Evolutionary conservation across 805 yeast genomes (phyloP), one percentile per base, ranked within the genome.

Genomic region (Lachancea kluyveri): DNA sequence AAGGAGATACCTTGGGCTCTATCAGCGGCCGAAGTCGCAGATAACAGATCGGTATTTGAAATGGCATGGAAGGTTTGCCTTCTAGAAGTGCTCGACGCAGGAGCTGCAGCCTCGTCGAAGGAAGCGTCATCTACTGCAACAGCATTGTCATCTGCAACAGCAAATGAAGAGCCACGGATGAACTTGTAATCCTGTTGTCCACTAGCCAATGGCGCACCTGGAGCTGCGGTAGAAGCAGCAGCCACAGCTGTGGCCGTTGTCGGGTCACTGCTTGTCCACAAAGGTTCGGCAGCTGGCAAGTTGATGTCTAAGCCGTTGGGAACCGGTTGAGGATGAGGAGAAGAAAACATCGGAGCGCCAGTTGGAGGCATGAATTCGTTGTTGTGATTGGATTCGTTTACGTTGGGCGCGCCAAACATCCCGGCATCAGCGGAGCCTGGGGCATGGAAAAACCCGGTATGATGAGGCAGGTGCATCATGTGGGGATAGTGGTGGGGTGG

Each of bases 61-160:
- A 51, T 30, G 9, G 54, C 45, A 26, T 46, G 58, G 31, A 54
- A 54, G 5, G 59, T 54, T 41, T 56, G 59, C 40, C 61, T 56
- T 42, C 61, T 52, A n/a, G 47, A 40, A 4, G 51, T 30, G 21
- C 28, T 30, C 4, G 34, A 18, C n/a, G 21, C 27, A 5, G 26
- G 31, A 8, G 22, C 15, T 15, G 9, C 12, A 21, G 15, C 19
- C 6, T 21, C 26, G 11, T 16, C 15, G 17, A 12, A 16, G 5
- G 21, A 25, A 16, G 21, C 10, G 4, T 21, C n/a, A n/a, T 26
- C 22, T 3, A 28, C 19, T n/a, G n/a, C n/a, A n/a, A n/a, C n/a
- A n/a, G n/a, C n/a, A n/a, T n/a, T n/a, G n/a, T n/a, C n/a, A n/a
- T n/a, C n/a, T n/a, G n/a, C n/a, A n/a, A n/a, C n/a, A 10, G 31